Evolutionary conservation across 2,329 filamentous ascomycete genomes (phyloP).

Genomic region (Calonectria multiphialidica): DNA sequence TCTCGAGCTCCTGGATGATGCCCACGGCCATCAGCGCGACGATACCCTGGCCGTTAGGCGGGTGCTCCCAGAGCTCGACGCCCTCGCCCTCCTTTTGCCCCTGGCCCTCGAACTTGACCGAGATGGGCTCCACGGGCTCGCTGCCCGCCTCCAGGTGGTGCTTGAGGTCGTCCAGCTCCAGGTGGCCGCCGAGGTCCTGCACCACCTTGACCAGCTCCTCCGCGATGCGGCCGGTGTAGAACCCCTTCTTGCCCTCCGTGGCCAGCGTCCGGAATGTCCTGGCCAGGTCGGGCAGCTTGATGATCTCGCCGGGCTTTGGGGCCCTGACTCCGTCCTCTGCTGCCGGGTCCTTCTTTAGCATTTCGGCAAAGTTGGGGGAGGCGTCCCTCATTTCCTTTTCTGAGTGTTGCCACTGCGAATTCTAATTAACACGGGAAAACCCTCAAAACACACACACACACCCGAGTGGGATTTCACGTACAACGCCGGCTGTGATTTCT

Average conservation of each 20-base stretch:
- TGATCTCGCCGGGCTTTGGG: constrained; percentile 85
- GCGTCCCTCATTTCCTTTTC: constrained; percentile 76
- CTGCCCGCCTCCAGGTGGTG: constrained; percentile 77
- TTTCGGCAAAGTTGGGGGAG: constrained; percentile 88
- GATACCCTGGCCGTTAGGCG: constrained; percentile 95
- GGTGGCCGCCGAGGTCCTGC: constrained; percentile 78
- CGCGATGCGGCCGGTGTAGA: constrained; percentile 88
- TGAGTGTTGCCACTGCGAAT: constrained; percentile 75
- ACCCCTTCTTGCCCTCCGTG: constrained; percentile 86
- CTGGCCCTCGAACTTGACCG: constrained; percentile 81
- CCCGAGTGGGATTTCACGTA: constrained; percentile 56
- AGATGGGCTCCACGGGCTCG: constrained; percentile 88
- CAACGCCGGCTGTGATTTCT: constrained; percentile 77
- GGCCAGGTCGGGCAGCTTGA: constrained; percentile 86
- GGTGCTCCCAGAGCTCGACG: constrained; percentile 94
- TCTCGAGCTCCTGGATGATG: constrained; percentile 88
- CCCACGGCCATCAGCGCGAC: constrained; percentile 95
- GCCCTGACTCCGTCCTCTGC: constrained; percentile 78
- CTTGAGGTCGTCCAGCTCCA: constrained; percentile 84
- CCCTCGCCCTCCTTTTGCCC: constrained; percentile 57
- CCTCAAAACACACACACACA: neutral
- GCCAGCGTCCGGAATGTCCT: constrained; percentile 85
- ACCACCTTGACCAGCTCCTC: constrained; percentile 85
- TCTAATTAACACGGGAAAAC: neutral
- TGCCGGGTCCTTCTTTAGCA: constrained; percentile 82